These are phyloP conservation scores for Ilex asprella DNA, from an alignment of 257 asterid genomes.

Conservation along the genomic window DNA sequence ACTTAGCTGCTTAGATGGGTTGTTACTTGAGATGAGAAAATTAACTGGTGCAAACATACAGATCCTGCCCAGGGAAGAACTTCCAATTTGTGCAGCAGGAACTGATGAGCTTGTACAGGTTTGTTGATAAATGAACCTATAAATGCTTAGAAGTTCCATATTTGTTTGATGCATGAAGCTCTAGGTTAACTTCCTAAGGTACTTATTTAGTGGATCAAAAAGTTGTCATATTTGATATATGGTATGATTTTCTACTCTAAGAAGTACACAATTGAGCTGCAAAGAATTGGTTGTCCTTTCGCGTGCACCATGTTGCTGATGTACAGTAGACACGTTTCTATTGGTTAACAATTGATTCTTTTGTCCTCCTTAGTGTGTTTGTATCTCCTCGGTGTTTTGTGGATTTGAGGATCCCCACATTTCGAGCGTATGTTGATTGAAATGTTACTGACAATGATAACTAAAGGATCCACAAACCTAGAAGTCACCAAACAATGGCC, in stretches of 20 bases:
- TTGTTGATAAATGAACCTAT: conserved; percentile 9
- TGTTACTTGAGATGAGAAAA: conserved; percentile 43
- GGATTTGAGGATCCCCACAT: conserved; percentile 1
- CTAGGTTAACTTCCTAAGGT: background rate
- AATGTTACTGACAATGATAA: conserved; percentile 2
- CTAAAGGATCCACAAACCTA: background rate
- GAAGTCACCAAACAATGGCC: background rate
- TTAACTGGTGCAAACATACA: conserved; percentile 58
- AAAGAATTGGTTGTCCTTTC: background rate
- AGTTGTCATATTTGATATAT: background rate
- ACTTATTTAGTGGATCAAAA: background rate
- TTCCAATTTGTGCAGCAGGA: conserved; percentile 52
- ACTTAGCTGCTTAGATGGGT: conserved; percentile 44
- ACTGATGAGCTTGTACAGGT: conserved; percentile 76
- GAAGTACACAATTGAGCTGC: background rate
- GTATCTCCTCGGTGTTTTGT: conserved; percentile 11
- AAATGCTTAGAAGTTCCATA: background rate
- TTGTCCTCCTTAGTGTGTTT: background rate
- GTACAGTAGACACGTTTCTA: background rate
- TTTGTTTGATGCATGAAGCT: background rate
- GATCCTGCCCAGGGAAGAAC: conserved; percentile 56
- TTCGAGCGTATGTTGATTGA: conserved; percentile 11
- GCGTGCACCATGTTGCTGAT: background rate
- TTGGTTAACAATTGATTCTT: background rate
- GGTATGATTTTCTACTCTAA: background rate